Percentiles rank a stretch among this genome's conserved stretches.
Evolutionary conservation across 768 basidiomycete species (phyloP).

Genomic region (Lactarius evosmus): DNA sequence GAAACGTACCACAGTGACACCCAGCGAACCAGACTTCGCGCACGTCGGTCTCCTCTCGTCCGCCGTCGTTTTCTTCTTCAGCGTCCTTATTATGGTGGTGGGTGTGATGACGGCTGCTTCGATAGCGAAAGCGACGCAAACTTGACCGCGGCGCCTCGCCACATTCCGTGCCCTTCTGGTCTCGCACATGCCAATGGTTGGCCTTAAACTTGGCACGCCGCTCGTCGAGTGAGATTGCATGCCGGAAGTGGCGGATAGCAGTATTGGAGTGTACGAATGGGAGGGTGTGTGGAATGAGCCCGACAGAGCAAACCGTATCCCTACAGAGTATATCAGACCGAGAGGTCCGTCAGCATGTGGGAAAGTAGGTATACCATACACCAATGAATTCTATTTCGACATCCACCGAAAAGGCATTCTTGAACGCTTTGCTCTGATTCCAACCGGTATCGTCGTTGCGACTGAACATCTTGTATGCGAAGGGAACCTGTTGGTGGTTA

Average conservation of each 20-base stretch:
- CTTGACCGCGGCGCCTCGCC: slow-evolving; percentile 46
- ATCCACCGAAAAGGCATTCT: slow-evolving; percentile 72
- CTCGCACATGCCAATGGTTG: slow-evolving; percentile 33
- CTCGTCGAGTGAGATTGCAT: slow-evolving; percentile 69
- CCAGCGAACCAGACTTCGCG: slow-evolving; percentile 83
- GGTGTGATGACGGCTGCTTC: neutral
- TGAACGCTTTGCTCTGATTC: slow-evolving; percentile 63
- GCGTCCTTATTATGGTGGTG: slow-evolving; percentile 37
- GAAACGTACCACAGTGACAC: slow-evolving; percentile 58
- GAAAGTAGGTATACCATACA: slow-evolving; percentile 51
- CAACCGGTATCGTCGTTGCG: slow-evolving; percentile 56
- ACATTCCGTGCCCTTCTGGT: slow-evolving; percentile 45
- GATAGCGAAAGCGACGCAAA: slow-evolving; percentile 30
- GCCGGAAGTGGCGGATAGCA: slow-evolving; percentile 62
- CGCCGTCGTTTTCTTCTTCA: slow-evolving; percentile 35
- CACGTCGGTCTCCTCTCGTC: slow-evolving; percentile 49
- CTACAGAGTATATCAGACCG: slow-evolving; percentile 36
- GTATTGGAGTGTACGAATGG: slow-evolving; percentile 65
- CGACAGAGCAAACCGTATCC: slow-evolving; percentile 71
- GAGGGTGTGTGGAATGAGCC: slow-evolving; percentile 58
- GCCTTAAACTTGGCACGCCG: slow-evolving; percentile 55
- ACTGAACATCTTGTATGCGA: slow-evolving; percentile 74
- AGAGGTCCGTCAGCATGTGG: neutral
- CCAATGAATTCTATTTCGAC: slow-evolving; percentile 72
- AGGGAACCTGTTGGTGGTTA: slow-evolving; percentile 75